Conservation (phyloP, 441 rosid genomes). For the Corymbia calophylla region DNA sequence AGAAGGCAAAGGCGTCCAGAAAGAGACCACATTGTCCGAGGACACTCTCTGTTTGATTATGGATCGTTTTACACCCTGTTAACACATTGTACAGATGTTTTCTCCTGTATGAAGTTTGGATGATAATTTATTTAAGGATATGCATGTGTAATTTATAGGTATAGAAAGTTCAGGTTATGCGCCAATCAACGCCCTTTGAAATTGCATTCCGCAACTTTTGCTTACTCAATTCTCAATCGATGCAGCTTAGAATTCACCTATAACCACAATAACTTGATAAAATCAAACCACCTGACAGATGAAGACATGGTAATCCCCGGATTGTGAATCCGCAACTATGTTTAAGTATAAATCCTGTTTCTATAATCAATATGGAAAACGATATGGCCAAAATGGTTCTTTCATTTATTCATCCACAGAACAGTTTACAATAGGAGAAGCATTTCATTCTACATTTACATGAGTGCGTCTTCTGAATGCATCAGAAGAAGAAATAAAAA, state of each 20-base stretch:
- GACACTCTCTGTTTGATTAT: neutral
- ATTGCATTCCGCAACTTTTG: neutral
- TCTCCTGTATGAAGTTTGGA: neutral
- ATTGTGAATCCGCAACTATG: neutral
- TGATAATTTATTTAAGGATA: neutral
- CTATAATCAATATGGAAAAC: neutral
- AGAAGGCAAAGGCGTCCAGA: neutral
- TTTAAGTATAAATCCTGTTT: neutral
- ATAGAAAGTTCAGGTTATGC: neutral
- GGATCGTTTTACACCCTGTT: conserved; percentile 2
- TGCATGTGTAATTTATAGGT: neutral
- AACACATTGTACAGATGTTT: neutral
- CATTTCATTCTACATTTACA: neutral
- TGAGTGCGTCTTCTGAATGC: neutral
- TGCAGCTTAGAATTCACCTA: neutral
- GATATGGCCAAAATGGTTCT: neutral
- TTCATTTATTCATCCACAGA: neutral
- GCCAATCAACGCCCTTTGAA: neutral
- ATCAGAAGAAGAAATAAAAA: neutral
- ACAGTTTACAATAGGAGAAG: neutral
- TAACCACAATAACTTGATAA: neutral
- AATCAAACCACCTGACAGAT: neutral
- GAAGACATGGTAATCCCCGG: neutral
- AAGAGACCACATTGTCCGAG: neutral
- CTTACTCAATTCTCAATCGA: neutral